Conservation (phyloP, 2,329 filamentous ascomycete genomes). For the Exophiala viscosa region DNA sequence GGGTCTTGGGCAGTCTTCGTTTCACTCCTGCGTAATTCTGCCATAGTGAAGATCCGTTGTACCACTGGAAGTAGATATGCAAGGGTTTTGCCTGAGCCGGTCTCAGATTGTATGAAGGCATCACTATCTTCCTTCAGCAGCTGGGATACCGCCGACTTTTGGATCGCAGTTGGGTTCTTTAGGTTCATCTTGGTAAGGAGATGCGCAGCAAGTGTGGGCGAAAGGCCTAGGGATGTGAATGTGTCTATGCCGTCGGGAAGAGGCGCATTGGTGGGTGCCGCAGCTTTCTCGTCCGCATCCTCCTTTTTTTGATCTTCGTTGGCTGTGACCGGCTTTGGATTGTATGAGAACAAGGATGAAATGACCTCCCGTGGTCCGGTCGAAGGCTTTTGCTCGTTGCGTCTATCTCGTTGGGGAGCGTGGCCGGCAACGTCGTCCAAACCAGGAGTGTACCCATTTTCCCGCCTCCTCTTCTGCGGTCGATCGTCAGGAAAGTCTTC, state of each 20-base stretch:
- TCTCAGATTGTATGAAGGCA: constrained; percentile 95
- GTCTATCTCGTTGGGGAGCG: constrained; percentile 2
- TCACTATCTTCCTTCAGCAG: constrained; percentile 77
- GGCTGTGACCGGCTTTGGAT: constrained; percentile 63
- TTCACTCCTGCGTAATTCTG: constrained; percentile 37
- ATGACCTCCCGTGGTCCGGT: constrained; percentile 60
- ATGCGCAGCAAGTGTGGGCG: constrained; percentile 73
- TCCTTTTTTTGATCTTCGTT: constrained; percentile 35
- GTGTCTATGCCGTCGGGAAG: constrained; percentile 77
- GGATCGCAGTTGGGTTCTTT: constrained; percentile 89
- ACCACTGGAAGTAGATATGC: constrained; percentile 93
- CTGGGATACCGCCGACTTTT: constrained; percentile 81
- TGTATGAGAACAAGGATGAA: constrained; percentile 88
- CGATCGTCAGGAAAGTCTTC: constrained; percentile 32
- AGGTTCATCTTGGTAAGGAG: constrained; percentile 80
- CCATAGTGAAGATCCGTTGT: constrained; percentile 75
- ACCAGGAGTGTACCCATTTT: constrained; percentile 37
- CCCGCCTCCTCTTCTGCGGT: constrained; percentile 41
- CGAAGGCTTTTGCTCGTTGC: constrained; percentile 6
- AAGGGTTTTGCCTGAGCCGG: constrained; percentile 93
- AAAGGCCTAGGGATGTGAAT: constrained; percentile 82
- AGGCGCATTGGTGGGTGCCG: constrained; percentile 85
- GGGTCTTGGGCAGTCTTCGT: constrained; percentile 37
- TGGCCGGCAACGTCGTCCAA: constrained; percentile 12
- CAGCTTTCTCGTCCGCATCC: constrained; percentile 45